These are phyloP conservation scores for Suhomyces bokatorum DNA, from an alignment of 1,139 yeast species.

Conservation along the genomic window DNA sequence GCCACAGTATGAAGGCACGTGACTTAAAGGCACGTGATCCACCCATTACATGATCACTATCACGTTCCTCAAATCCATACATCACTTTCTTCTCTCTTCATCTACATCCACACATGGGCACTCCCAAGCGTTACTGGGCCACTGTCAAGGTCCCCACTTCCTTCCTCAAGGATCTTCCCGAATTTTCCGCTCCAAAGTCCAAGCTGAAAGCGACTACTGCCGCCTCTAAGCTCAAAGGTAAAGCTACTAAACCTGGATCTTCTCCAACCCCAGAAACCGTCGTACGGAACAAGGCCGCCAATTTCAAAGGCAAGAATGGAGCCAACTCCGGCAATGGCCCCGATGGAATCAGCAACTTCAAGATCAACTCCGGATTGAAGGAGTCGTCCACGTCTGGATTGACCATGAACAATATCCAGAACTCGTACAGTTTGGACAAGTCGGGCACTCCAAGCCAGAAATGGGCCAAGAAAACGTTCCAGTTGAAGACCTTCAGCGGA, in stretches of 20 bases:
- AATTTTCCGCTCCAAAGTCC: conserved; percentile 34
- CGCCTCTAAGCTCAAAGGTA: conserved; percentile 14
- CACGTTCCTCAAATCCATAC: not conserved
- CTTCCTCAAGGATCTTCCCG: conserved; percentile 37
- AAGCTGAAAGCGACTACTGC: conserved; percentile 24
- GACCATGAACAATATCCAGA: conserved; percentile 39
- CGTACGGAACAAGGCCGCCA: conserved; percentile 8
- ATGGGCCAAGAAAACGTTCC: conserved; percentile 51
- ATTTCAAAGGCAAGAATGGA: conserved; percentile 9
- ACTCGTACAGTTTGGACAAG: conserved; percentile 43
- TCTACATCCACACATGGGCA: conserved; percentile 24
- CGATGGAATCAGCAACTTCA: conserved; percentile 23
- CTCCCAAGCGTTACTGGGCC: conserved; percentile 36
- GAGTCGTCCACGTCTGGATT: conserved; percentile 47
- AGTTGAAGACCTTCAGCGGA: conserved; percentile 62
- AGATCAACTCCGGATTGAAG: conserved; percentile 43
- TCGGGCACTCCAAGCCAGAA: conserved; percentile 50
- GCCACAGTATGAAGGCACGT: not conserved
- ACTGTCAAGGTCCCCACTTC: conserved; percentile 34
- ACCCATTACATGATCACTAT: not conserved
- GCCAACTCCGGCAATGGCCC: conserved; percentile 5
- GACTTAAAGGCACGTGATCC: too few relatives aligned
- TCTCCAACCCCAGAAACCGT: conserved; percentile 26
- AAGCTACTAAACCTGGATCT: conserved; percentile 11
- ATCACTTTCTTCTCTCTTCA: not conserved